Conservation (phyloP, 2,329 filamentous ascomycete species). For the Tolypocladium inflatum region DNA sequence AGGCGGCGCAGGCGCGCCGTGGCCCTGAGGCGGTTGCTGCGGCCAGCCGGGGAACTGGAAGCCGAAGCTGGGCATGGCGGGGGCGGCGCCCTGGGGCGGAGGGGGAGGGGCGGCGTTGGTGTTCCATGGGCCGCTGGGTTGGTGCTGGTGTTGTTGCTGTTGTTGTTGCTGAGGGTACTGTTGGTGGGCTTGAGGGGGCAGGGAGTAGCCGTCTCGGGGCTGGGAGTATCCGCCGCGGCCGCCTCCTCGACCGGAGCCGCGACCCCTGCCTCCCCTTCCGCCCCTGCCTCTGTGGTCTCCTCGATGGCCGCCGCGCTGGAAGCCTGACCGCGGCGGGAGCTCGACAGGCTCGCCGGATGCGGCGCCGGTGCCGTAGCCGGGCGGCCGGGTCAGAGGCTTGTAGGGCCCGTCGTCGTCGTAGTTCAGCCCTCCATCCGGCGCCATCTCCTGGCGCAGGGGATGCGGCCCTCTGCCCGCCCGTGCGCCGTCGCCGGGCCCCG, state of each 20-base stretch:
- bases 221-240: conserved; percentile 21
- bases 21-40: conserved; percentile 16
- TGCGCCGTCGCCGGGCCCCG: conserved; percentile 29
- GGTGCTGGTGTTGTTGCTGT: conserved; percentile 7
- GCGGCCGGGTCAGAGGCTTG: conserved; percentile 59
- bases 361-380: conserved; percentile 47
- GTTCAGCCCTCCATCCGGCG: conserved; percentile 39
- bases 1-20: conserved; percentile 24
- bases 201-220: conserved; percentile 30
- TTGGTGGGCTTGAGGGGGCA: conserved; percentile 23
- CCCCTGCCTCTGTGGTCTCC: conserved; percentile 37
- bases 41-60: conserved; percentile 37
- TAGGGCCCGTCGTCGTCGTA: conserved; percentile 65
- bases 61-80: conserved; percentile 24
- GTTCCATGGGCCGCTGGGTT: conserved; percentile 8
- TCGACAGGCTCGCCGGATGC: conserved; percentile 28
- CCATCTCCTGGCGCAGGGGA: conserved; percentile 29
- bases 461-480: conserved; percentile 25
- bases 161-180: not conserved
- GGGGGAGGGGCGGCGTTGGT: conserved; percentile 2
- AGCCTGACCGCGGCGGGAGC: conserved; percentile 18
- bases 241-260: conserved; percentile 29
- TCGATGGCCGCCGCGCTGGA: conserved; percentile 30
- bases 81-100: conserved; percentile 7
- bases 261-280: conserved; percentile 33